Evolutionary conservation across 495 filamentous ascomycete species (phyloP).

Genomic region (Penicillium argentinense): DNA sequence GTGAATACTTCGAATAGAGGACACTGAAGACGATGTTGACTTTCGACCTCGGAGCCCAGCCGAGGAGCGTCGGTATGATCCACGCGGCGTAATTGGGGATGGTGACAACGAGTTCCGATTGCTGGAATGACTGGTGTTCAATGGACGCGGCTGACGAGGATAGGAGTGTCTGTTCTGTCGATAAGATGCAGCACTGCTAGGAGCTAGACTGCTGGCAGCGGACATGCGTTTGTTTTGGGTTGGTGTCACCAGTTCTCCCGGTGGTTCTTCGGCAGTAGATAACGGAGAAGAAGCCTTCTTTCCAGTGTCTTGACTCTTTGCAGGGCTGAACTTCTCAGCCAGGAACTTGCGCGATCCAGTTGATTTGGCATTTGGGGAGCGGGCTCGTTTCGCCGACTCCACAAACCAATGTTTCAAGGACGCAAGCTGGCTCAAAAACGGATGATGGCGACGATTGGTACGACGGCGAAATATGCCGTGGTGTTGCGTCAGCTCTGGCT

Average conservation of each 20-base stretch:
- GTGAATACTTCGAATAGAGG: slow-evolving; percentile 88
- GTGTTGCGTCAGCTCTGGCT: slow-evolving; percentile 59
- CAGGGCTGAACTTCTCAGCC: slow-evolving; percentile 43
- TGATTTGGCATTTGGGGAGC: slow-evolving; percentile 56
- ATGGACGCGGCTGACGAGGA: slow-evolving; percentile 50
- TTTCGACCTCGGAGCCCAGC: slow-evolving; percentile 85
- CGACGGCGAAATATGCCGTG: slow-evolving; percentile 56
- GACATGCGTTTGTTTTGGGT: slow-evolving; percentile 47
- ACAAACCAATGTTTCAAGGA: slow-evolving; percentile 88
- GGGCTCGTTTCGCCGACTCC: slow-evolving; percentile 71
- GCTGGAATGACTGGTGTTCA: slow-evolving; percentile 53
- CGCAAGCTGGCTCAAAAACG: slow-evolving; percentile 74
- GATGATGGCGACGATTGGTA: slow-evolving; percentile 58
- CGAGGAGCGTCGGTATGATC: slow-evolving; percentile 73
- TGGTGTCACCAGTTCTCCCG: slow-evolving; percentile 33
- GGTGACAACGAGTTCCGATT: slow-evolving; percentile 86
- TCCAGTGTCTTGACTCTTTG: slow-evolving; percentile 38
- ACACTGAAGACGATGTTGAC: slow-evolving; percentile 94
- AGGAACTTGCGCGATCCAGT: slow-evolving; percentile 40
- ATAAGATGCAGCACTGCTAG: slow-evolving; percentile 49
- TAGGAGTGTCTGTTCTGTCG: slow-evolving; percentile 47
- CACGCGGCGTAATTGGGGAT: slow-evolving; percentile 81
- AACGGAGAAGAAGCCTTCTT: slow-evolving; percentile 26
- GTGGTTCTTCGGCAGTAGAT: slow-evolving; percentile 21
- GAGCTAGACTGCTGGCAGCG: slow-evolving; percentile 45